A percentile compares a stretch with the other conserved stretches of the same genome.
These are phyloP conservation scores for Plantago major DNA, from an alignment of 257 asterid species.

Conservation along the genomic window DNA sequence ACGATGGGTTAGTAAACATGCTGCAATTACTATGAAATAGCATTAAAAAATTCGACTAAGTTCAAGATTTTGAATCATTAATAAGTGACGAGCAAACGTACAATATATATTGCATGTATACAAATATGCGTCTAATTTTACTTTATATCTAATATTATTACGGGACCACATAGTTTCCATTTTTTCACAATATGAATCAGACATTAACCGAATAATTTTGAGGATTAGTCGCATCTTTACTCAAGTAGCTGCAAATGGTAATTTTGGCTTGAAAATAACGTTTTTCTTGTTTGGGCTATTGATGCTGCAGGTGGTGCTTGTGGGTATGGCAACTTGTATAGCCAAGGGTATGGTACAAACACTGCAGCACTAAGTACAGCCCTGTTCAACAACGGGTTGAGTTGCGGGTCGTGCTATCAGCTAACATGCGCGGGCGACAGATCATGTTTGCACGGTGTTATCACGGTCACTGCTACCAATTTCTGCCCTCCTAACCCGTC, in stretches of 20 bases:
- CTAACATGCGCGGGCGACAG: slow-evolving; percentile 47
- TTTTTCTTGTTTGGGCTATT: not conserved
- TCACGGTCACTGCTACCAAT: slow-evolving; percentile 80
- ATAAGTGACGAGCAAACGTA: too few species aligned
- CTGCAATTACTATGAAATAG: not conserved
- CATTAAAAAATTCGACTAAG: not conserved
- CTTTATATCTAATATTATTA: not conserved
- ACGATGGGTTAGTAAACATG: slow-evolving; percentile 41
- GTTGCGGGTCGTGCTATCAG: slow-evolving; percentile 80
- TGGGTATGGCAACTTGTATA: slow-evolving; percentile 85
- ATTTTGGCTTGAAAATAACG: slow-evolving; percentile 8
- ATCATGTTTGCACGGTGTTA: slow-evolving; percentile 63
- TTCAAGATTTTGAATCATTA: too few species aligned
- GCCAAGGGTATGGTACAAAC: slow-evolving; percentile 78
- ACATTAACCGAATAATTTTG: not conserved
- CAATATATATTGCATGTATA: not conserved
- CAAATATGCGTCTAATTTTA: not conserved
- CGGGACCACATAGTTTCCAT: not conserved
- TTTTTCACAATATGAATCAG: not conserved
- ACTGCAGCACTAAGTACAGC: slow-evolving; percentile 94
- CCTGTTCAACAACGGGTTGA: slow-evolving; percentile 78
- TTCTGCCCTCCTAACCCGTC: slow-evolving; percentile 93
- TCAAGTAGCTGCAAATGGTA: not conserved
- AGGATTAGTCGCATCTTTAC: not conserved
- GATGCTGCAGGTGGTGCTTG: slow-evolving; percentile 86